phyloP scores from a whole-genome alignment of 495 filamentous ascomycete genomes.

The Penicillium desertorum region DNA sequence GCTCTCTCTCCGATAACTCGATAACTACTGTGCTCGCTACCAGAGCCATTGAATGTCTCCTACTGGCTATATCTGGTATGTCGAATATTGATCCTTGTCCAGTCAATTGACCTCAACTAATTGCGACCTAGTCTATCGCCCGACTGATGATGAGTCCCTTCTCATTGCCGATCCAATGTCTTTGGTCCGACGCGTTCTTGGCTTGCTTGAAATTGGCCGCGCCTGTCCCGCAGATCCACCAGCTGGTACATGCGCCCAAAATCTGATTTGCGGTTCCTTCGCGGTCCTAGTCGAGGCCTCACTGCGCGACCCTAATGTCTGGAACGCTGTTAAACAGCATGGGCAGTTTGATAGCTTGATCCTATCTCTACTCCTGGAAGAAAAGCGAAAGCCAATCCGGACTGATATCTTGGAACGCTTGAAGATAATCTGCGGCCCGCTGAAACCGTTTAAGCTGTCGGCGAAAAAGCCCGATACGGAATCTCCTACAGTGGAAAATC shows the following conservation, averaged over 20 bases:
- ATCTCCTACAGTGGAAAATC: slow-evolving; percentile 21
- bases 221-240: slow-evolving; percentile 7
- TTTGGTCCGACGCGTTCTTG: slow-evolving; percentile 33
- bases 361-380: slow-evolving; percentile 37
- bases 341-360: slow-evolving; percentile 44
- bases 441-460: slow-evolving; percentile 30
- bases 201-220: slow-evolving; percentile 34
- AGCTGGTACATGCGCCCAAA: slow-evolving; percentile 25
- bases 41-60: slow-evolving; percentile 40
- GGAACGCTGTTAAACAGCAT: slow-evolving; percentile 54
- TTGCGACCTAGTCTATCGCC: slow-evolving; percentile 18
- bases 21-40: slow-evolving; percentile 33
- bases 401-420: slow-evolving; percentile 41
- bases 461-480: slow-evolving; percentile 15
- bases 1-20: slow-evolving; percentile 17
- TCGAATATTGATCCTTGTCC: neutral
- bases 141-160: slow-evolving; percentile 10
- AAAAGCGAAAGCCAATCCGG: slow-evolving; percentile 33
- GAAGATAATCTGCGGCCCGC: slow-evolving; percentile 31
- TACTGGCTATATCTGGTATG: slow-evolving; percentile 26
- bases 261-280: slow-evolving; percentile 55
- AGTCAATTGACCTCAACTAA: neutral
- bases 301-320: slow-evolving; percentile 56
- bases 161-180: slow-evolving; percentile 23
- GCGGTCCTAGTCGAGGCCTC: slow-evolving; percentile 65